A percentile compares a stretch with the other conserved stretches of the same genome.
phyloP scores from a whole-genome alignment of 2,329 filamentous ascomycete species.

The Aaosphaeria pasadenensis region DNA sequence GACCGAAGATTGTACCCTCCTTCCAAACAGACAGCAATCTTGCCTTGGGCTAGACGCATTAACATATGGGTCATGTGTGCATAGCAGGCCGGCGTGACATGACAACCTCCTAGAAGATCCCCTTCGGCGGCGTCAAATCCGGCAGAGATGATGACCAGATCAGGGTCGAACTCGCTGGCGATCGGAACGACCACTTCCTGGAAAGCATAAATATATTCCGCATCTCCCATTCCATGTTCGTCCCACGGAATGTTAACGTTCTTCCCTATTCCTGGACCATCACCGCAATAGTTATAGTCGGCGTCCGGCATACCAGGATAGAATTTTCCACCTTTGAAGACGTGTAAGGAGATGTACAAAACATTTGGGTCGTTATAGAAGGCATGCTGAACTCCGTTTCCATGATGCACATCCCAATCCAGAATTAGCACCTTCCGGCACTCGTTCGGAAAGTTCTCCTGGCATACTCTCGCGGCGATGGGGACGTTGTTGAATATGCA shows the following conservation, averaged over 20 bases:
- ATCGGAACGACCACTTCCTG: slow-evolving; percentile 97
- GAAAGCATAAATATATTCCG: slow-evolving; percentile 95
- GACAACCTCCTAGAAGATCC: slow-evolving; percentile 88
- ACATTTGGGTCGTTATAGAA: slow-evolving; percentile 95
- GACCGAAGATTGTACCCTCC: slow-evolving; percentile 93
- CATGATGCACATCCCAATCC: slow-evolving; percentile 79
- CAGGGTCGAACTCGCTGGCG: slow-evolving; percentile 86
- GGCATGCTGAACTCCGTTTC: slow-evolving; percentile 93
- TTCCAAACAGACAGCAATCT: slow-evolving; percentile 88
- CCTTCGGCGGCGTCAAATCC: slow-evolving; percentile 95
- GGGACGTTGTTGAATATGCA: slow-evolving; percentile 98
- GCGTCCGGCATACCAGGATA: slow-evolving; percentile 68
- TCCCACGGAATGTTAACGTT: slow-evolving; percentile 71
- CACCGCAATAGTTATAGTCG: slow-evolving; percentile 58
- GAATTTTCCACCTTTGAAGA: slow-evolving; percentile 78
- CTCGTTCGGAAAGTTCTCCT: slow-evolving; percentile 71
- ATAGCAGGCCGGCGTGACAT: slow-evolving; percentile 87
- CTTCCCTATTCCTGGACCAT: slow-evolving; percentile 56
- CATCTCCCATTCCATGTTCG: slow-evolving; percentile 79
- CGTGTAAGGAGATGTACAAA: slow-evolving; percentile 91
- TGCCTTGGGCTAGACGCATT: slow-evolving; percentile 88
- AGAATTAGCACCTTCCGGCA: slow-evolving; percentile 90
- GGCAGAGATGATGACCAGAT: slow-evolving; percentile 91
- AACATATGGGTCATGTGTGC: slow-evolving; percentile 99
- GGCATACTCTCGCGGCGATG: slow-evolving; percentile 85